Evolutionary conservation across 2,329 filamentous ascomycete genomes (phyloP), one percentile per base, ranked within the genome.

Genomic region (Diaporthe sp.): DNA sequence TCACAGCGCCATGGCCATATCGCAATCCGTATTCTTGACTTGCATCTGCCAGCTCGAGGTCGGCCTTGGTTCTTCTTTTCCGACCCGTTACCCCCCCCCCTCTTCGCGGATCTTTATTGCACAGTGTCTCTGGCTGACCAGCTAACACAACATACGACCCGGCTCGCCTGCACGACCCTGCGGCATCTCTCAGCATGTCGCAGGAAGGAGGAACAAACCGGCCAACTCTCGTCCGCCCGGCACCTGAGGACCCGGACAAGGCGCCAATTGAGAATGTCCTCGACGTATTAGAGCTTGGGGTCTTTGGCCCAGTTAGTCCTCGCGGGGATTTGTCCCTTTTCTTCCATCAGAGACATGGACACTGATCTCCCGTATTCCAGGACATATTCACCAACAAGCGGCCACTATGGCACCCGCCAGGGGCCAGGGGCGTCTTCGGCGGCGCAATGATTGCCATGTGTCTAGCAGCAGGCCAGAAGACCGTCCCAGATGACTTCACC

Each of bases 361-460:
- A n/a, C 55, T 76, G 37, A 66, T 39, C 30, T 19, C 7, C 39
- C 27, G 32, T n/a, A 9, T 13, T 66, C 17, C 75, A 94, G 92
- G 94, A 98, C 82, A 92, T 98, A n/a, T 76, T 74, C 50, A 98
- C 97, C 72, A 99, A 99, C 83, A 94, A 95, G 3, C 93, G 95
- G 50, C 93, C 93, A 30, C 89, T 97, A 76, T 98, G 96, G 96
- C 96, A 97, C 79, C 97, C 97, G 0, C 93, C 94, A 0, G 95
- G 95, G 27, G 97, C 97, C 3, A 92, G 97, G 71, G 97, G 97
- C 75, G 95, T 99, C 84, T 99, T 95, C 81, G 97, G 97, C 81
- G 96, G 96, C 77, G 92, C 94, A 73, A 95, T 97, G 50, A 98
- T 99, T 78, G 96, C 96, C 63, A 96, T 98, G 88, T 96, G 91